Base-by-base conservation (phyloP, 176 grass and related monocot species). In the Olyra latifolia region DNA sequence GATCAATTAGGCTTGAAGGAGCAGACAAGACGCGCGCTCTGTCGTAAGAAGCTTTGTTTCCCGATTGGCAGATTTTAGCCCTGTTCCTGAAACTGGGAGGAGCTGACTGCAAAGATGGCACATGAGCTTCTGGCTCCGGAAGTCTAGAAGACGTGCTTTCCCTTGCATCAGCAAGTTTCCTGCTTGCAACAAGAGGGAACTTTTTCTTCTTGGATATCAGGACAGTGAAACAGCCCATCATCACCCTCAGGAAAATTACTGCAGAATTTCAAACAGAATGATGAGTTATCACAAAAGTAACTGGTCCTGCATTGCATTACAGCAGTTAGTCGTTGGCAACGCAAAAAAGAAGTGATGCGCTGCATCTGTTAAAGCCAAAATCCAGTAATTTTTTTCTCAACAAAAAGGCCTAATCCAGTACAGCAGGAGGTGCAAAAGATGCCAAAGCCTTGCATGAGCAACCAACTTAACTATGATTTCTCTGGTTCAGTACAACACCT, bases 31-130 rank as follows among this genome's bases (percentile, higher is more conserved):
- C 92, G 0, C 96, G 93, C 3, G 79, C 55, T 80, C 97, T 85
- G 82, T 75, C 88, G 78, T 87, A 84, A 47, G 66, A 65, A 59
- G 75, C 65, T 87, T 79, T 86, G 76, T 70, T 69, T 50, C 81
- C 76, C 8, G 88, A 77, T 24, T 91, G 86, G 35, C 75, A 69
- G 35, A 81, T 88, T 75, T 87, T 95, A 10, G 84, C 63, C 43
- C 90, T 83, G 74, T 90, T 91, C 84, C 79, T 95, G 68, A 99
- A 99, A 88, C 97, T 99, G 29, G 97, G 84, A 80, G 97, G 97
- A 52, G 97, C 92, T 41, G 97, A 99, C 67, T 99, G 97, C 70
- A 96, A 68, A 46, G 93, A 93, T 60, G 93, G 97, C 40, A 72
- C 88, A 84, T 79, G 82, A 48, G 65, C 61, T 29, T 88, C 97